Conservation (phyloP, 441 rosid species). For the Arabidopsis hybrid region DNA sequence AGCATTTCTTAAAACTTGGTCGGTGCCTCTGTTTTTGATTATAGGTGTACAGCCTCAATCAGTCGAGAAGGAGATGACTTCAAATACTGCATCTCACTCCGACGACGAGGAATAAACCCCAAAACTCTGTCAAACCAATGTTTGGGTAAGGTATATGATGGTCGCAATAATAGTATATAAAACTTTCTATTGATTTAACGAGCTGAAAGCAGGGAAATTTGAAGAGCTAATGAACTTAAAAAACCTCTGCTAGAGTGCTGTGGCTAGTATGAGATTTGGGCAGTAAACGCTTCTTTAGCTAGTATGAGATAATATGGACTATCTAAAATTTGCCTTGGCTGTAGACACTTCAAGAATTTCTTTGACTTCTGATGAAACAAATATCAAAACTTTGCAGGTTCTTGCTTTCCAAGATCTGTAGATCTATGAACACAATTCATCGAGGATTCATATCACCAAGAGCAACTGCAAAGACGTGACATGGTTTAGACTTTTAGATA, state of each 20-base stretch:
- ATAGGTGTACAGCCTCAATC: conserved; percentile 56
- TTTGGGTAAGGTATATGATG: conserved; percentile 41
- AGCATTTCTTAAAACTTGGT: conserved; percentile 13
- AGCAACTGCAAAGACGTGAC: conserved; percentile 31
- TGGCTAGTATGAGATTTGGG: too few species aligned
- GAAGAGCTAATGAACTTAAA: too few species aligned
- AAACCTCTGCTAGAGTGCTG: too few species aligned
- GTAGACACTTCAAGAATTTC: too few species aligned
- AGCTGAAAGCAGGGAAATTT: too few species aligned
- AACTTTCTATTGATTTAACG: too few species aligned
- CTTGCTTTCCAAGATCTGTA: conserved; percentile 37
- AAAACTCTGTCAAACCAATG: conserved; percentile 35
- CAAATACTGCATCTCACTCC: conserved; percentile 48
- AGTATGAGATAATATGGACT: too few species aligned
- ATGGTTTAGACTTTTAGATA: conserved; percentile 33
- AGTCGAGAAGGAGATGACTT: conserved; percentile 46
- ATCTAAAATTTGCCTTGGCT: too few species aligned
- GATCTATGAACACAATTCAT: conserved; percentile 23
- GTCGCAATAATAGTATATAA: too few species aligned
- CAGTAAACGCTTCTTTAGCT: too few species aligned
- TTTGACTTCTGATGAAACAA: not conserved
- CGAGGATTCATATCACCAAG: conserved; percentile 27
- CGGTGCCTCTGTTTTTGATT: conserved; percentile 3
- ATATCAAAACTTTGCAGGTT: conserved; percentile 32
- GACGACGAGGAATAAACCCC: conserved; percentile 67